Evolutionary conservation across 306 rosid genomes (phyloP).

Genomic region (Medicago lupulina): DNA sequence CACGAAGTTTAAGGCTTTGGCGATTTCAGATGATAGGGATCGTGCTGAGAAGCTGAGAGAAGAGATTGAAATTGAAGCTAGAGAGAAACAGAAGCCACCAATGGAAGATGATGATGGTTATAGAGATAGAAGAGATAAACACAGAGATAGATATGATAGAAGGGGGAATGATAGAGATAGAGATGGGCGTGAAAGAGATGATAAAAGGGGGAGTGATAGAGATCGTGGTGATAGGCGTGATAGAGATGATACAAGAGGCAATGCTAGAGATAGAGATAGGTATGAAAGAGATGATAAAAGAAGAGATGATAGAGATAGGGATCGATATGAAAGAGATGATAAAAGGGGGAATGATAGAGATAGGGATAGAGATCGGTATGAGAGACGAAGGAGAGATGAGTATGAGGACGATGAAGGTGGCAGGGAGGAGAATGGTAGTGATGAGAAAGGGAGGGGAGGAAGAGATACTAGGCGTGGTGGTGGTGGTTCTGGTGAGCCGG

Average conservation of each 20-base stretch:
- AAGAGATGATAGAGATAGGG: constrained; percentile 21
- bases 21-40: constrained; percentile 62
- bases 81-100: constrained; percentile 34
- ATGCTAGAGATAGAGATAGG: constrained; percentile 29
- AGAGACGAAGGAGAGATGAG: constrained; percentile 44
- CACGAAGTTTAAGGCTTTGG: constrained; percentile 62
- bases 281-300: constrained; percentile 33
- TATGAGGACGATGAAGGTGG: constrained; percentile 47
- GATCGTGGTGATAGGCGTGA: constrained; percentile 33
- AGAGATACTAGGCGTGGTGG: constrained; percentile 39
- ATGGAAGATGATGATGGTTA: constrained; percentile 39
- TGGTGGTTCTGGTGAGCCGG: constrained; percentile 57
- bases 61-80: constrained; percentile 68
- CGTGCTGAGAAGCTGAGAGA: constrained; percentile 67
- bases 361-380: constrained; percentile 37
- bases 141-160: constrained; percentile 44
- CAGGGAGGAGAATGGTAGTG: constrained; percentile 53
- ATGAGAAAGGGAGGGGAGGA: constrained; percentile 46
- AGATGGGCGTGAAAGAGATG: constrained; percentile 33
- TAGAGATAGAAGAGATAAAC: constrained; percentile 42
- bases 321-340: constrained; percentile 32
- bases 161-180: constrained; percentile 32
- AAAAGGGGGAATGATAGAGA: constrained; percentile 23
- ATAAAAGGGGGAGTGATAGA: constrained; percentile 4
- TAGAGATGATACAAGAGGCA: constrained; percentile 25